These are phyloP conservation scores for Dichotomopilus funicola DNA, from an alignment of 2,329 filamentous ascomycete species.

Conservation along the genomic window DNA sequence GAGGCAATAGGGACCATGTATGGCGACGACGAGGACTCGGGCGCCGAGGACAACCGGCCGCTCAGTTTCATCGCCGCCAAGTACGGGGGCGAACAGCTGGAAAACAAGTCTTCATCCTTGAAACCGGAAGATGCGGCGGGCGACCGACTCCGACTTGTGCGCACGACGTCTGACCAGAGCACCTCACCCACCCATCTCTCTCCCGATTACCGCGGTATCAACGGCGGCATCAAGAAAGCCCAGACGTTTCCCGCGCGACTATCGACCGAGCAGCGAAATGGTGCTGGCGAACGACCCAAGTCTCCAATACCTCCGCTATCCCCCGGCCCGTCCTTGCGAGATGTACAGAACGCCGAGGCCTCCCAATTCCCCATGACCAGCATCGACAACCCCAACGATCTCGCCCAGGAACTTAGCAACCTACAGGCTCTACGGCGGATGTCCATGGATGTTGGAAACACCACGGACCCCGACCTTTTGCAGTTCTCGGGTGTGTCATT, in stretches of 20 bases:
- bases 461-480: conserved; percentile 66
- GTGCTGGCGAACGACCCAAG: conserved; percentile 34
- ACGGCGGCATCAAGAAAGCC: conserved; percentile 33
- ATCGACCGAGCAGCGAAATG: conserved; percentile 34
- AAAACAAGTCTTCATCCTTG: conserved; percentile 24
- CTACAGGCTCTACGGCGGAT: conserved; percentile 82
- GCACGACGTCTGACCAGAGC: conserved; percentile 42
- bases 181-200: conserved; percentile 23
- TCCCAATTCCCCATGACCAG: conserved; percentile 80
- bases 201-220: conserved; percentile 19
- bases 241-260: conserved; percentile 37
- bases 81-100: conserved; percentile 47
- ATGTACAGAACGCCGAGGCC: conserved; percentile 51
- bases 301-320: conserved; percentile 40
- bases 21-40: conserved; percentile 62
- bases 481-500: conserved; percentile 59
- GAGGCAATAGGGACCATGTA: conserved; percentile 91
- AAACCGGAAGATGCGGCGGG: conserved; percentile 32
- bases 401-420: conserved; percentile 88
- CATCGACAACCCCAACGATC: conserved; percentile 81
- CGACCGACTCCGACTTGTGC: conserved; percentile 36
- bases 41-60: conserved; percentile 48
- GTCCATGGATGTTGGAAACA: conserved; percentile 86
- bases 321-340: conserved; percentile 47
- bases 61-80: conserved; percentile 65